Base-by-base conservation (phyloP, 352 stramenopile genomes). In the Phytophthora pinifolia region DNA sequence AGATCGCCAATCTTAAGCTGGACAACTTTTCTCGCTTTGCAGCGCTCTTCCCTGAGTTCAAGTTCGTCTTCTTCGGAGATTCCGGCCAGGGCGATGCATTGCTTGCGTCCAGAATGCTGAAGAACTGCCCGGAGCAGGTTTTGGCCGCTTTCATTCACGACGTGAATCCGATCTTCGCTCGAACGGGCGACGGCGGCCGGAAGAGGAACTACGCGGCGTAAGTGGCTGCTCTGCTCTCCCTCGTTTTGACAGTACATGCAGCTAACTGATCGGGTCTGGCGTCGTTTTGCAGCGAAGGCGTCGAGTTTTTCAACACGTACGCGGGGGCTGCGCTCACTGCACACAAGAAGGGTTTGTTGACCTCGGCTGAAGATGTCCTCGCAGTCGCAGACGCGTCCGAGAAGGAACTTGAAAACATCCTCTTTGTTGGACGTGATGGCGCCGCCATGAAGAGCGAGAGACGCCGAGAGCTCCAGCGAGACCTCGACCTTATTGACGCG, bases 51-150 rank as follows among this genome's bases (percentile, higher is more conserved):
- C 84, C 84, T 8, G 84, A 94, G 54, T 94, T 88, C 59, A 81
- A 86, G 44, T 94, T 94, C 48, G 76, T 94, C 6, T 94, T 94
- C 58, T 91, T 94, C 46, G 84, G 84, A 1, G 84, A 94, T 43
- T 90, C 78, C 14, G 84, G 84, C 0, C 84, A 94, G 64, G 84
- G 84, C 10, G 84, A 94, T 47, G 78, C 81, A 9, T 48, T 92
- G 27, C 55, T 92, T 13, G 84, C 84, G 33, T 91, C 79, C 4
- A 72, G 67, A 30, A 41, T 94, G 45, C 59, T 92, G 6, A 54
- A 74, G 36, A 58, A 48, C 27, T 91, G 81, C 29, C 73, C 76
- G 1, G 56, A 74, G 0, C 78, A 88, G 48, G 76, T 94, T 35
- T 68, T 91, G 10, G 81, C 53, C 27, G 79, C 75, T 22, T 92